phyloP scores from a whole-genome alignment of 1,284 basidiomycete genomes.

The Amylostereum areolatum region DNA sequence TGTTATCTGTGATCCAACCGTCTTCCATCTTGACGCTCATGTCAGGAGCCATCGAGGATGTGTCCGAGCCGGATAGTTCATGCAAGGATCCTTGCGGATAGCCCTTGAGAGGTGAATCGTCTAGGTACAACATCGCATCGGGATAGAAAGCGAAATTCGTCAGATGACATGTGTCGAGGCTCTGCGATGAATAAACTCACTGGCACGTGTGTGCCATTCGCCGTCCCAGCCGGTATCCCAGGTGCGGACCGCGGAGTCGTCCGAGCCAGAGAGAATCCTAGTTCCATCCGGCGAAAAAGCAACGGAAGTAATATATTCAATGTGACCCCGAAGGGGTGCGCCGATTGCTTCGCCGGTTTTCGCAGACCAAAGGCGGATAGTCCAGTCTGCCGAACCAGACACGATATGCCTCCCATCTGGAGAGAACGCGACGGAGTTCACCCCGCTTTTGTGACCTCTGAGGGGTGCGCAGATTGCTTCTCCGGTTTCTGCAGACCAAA shows the following conservation, averaged over 20 bases:
- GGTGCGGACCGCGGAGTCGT: not conserved
- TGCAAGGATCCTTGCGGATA: no score
- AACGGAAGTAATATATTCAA: not conserved
- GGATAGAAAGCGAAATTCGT: no score
- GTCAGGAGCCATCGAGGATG: no score
- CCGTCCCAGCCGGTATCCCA: not conserved
- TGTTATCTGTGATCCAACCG: no score
- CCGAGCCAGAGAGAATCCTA: not conserved
- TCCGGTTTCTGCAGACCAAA: slow-evolving; percentile 16
- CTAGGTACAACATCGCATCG: no score
- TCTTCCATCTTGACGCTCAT: no score
- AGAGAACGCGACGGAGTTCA: slow-evolving; percentile 10
- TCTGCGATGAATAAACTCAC: no score
- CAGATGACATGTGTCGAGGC: no score
- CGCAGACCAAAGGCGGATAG: slow-evolving; percentile 11
- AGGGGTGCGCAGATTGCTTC: not conserved
- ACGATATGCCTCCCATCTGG: slow-evolving; percentile 11
- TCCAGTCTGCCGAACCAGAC: slow-evolving; percentile 8
- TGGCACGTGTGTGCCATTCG: no score
- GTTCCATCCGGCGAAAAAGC: not conserved
- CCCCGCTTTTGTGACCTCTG: slow-evolving; percentile 4
- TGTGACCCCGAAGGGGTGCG: not conserved
- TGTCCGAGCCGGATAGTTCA: no score
- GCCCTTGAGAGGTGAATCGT: no score
- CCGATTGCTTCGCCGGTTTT: slow-evolving; percentile 2